Evolutionary conservation across 768 basidiomycete genomes (phyloP), one percentile per base, ranked within the genome.

Genomic region (Lyophyllum decastes): DNA sequence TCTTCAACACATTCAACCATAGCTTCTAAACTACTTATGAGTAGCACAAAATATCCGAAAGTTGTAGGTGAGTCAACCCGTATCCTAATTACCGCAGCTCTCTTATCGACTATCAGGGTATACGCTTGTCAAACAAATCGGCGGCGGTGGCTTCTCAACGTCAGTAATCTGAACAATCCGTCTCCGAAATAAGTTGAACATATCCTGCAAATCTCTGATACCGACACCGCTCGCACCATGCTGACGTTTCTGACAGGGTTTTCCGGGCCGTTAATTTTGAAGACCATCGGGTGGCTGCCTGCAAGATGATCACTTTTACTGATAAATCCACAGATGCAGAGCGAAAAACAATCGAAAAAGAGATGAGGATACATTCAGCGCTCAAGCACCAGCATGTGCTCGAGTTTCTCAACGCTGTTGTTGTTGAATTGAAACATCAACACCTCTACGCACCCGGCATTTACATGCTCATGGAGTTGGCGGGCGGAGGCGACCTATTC

Each of bases 401-500:
- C 35, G 87, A 93, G 66, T 93, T 98, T 65, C 68, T 95, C 57
- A 87, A 88, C 49, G 90, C 88, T 0, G 83, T 87, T 27, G 75
- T 92, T 2, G 87, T 94, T 0, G 93, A 95, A 61, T 68, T 74
- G 17, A 82, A 86, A 59, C 81, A 84, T 41, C 73, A 74, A 34
- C 68, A 77, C 49, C 63, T 76, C 35, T 95, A 87, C 66, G 72
- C 87, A 0, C 90, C 94, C 0, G 96, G 91, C 0, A 81, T 94
- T 21, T 99, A 98, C 68, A 93, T 99, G 82, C 75, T 98, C 19
- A 74, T 99, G 66, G 97, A 98, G 70, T 76, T 96, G 33, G 97
- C 96, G 0, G 86, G 86, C 1, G 95, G 95, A 21, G 97, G 97
- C 0, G 97, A 98, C 72, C 74, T 99, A 30, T 99, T 99, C 70